Base-by-base conservation (phyloP, 1,139 yeast genomes). In the Debaryomyces nepalensis region DNA sequence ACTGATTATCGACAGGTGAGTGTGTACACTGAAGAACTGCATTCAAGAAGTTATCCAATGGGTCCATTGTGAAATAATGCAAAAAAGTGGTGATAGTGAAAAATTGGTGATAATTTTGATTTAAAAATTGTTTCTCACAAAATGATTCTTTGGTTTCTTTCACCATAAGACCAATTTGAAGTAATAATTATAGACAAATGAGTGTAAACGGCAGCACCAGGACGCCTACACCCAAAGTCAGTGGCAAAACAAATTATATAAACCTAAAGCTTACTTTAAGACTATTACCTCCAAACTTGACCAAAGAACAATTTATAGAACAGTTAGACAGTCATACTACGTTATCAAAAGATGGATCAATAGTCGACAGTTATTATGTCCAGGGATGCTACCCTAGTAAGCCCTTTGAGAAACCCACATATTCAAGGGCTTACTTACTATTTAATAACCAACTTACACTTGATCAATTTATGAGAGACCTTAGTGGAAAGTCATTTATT, bases 381-480 rank as follows among this genome's bases (percentile, higher is more conserved):
- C 40, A 48, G 39, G 64, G 64, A 3, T 40, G 43, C 11, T 49
- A 51, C 38, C 54, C 61, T 2, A 35, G 38, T 7, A 51, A 47
- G 10, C 61, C 64, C 5, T 64, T 52, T 39, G 67, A 63, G 41
- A 37, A 51, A 9, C 69, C 69, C 0, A 43, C 47, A 4, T 63
- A 61, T 44, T 63, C 69, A 2, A 47, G 70, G 37, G 66, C 66
- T 4, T 66, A 66, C 44, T 24, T 65, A 5, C 45, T 46, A n/a
- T 61, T 66, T 41, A 49, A 49, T 19, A 49, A 49, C 26, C 48
- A 46, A 26, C 33, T 15, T 2, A 47, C 42, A 14, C 36, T 54
- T 9, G 48, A 45, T 8, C 50, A 44, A 33, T 61, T 65, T 32
- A 31, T 45, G 5, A 29, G 41, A 4, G 47, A 45, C 19, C 33